These are phyloP conservation scores for Penicillium argentinense DNA, from an alignment of 495 filamentous ascomycete species.

Conservation along the genomic window DNA sequence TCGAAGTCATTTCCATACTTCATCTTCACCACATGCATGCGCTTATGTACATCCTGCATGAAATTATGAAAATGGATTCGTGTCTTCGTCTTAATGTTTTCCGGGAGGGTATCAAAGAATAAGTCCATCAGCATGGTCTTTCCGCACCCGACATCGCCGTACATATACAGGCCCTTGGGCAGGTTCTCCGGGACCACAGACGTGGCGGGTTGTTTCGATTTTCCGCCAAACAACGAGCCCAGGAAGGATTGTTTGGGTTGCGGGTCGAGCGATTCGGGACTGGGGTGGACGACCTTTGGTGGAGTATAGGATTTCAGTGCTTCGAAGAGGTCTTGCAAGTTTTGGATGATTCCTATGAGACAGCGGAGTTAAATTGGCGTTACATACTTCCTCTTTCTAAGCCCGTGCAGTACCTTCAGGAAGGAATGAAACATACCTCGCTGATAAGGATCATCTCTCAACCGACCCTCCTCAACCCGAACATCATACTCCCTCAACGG, in stretches of 20 bases:
- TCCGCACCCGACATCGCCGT: constrained; percentile 93
- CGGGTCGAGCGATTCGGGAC: constrained; percentile 64
- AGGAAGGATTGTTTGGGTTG: constrained; percentile 65
- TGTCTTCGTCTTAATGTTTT: constrained; percentile 79
- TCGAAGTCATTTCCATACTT: constrained; percentile 87
- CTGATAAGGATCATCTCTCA: constrained; percentile 89
- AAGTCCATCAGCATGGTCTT: constrained; percentile 99
- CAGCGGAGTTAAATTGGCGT: neutral
- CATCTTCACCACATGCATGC: constrained; percentile 88
- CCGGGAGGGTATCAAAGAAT: constrained; percentile 91
- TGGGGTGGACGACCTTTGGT: constrained; percentile 65
- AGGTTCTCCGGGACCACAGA: constrained; percentile 65
- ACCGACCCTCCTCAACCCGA: constrained; percentile 65
- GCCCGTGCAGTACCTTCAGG: too few species aligned
- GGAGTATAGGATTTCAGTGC: constrained; percentile 53
- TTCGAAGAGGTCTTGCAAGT: constrained; percentile 85
- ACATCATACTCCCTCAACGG: constrained; percentile 85
- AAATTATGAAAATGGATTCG: constrained; percentile 99
- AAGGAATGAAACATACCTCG: constrained; percentile 55
- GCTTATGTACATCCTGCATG: constrained; percentile 97
- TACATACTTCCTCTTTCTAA: too few species aligned
- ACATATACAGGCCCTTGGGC: constrained; percentile 91
- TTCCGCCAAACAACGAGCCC: constrained; percentile 63
- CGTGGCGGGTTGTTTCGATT: constrained; percentile 26
- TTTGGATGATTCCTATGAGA: constrained; percentile 73